Conservation (phyloP, 306 rosid species). For the Chamaecrista fasciculata region DNA sequence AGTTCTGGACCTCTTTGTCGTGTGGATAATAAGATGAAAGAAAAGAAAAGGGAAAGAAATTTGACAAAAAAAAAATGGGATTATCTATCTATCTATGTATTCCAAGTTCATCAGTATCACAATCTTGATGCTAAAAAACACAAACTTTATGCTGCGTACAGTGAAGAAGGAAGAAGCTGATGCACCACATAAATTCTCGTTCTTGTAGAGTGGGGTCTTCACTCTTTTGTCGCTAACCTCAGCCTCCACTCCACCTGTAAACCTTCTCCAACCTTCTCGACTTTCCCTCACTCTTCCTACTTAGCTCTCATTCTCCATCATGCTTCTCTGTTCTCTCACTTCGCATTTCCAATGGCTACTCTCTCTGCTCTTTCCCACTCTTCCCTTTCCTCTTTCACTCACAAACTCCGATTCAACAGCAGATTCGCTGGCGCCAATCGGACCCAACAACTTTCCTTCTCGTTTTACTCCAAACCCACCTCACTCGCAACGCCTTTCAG, state of each 20-base stretch:
- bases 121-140: too few relatives aligned
- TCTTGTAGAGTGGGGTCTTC: neutral
- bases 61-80: too few relatives aligned
- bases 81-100: too few relatives aligned
- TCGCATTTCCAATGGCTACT: conserved; percentile 49
- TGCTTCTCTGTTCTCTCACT: neutral
- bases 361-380: conserved; percentile 37
- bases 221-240: conserved; percentile 19
- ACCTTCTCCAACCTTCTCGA: conserved; percentile 43
- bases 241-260: conserved; percentile 26
- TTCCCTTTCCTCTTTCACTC: conserved; percentile 28
- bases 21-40: too few relatives aligned
- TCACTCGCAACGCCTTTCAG: conserved; percentile 25
- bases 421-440: conserved; percentile 1
- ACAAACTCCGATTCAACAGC: neutral
- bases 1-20: too few relatives aligned
- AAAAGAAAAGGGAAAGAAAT: too few relatives aligned
- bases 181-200: neutral
- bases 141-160: too few relatives aligned
- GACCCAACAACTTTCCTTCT: conserved; percentile 29
- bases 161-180: neutral
- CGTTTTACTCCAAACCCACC: conserved; percentile 21
- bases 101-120: too few relatives aligned
- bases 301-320: neutral
- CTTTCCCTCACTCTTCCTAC: neutral